Base-by-base conservation (phyloP, 2,329 filamentous ascomycete species). In the Neocatenulostroma microsporum region DNA sequence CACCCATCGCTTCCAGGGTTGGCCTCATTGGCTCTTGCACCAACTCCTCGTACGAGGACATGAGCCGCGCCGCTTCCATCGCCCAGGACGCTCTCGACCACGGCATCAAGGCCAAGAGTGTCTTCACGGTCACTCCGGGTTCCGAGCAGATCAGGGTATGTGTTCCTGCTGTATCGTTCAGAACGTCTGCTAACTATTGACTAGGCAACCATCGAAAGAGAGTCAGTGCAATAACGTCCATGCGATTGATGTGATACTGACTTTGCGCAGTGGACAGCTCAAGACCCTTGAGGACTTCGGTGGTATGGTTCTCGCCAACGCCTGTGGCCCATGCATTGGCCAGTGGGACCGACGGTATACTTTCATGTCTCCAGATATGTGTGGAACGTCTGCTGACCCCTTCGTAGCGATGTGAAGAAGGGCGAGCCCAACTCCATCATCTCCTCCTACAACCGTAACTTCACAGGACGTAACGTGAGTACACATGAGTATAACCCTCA, bases 371-470 rank as follows among this genome's bases (percentile, higher is more conserved):
- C n/a, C n/a, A n/a, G n/a, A n/a, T n/a, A n/a, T n/a, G n/a, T n/a
- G n/a, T n/a, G n/a, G n/a, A n/a, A n/a, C n/a, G n/a, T n/a, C n/a
- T n/a, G n/a, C 23, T 24, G n/a, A 24, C 23, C 23, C 8, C 23
- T n/a, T 24, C 9, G 17, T n/a, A n/a, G n/a, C 6, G 89, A 96
- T 54, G 86, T 95, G 39, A 83, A 88, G 76, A 95, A 96, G 78
- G 89, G 89, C 50, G 80, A 84, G 55, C 72, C 87, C 57, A 98
- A 98, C 80, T 93, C 87, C 5, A 98, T 98, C 63, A 73, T 98
- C 62, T 95, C 88, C 30, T 96, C 91, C 19, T 98, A 95, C 81
- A 98, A 98, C 82, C 87, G 91, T 68, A 96, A 98, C 80, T 96
- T 98, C 73, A 96, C 89, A 44, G 89, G 89, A 50, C 86, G 91